phyloP scores from a whole-genome alignment of 495 filamentous ascomycete species.

The Penicillium nucicola region DNA sequence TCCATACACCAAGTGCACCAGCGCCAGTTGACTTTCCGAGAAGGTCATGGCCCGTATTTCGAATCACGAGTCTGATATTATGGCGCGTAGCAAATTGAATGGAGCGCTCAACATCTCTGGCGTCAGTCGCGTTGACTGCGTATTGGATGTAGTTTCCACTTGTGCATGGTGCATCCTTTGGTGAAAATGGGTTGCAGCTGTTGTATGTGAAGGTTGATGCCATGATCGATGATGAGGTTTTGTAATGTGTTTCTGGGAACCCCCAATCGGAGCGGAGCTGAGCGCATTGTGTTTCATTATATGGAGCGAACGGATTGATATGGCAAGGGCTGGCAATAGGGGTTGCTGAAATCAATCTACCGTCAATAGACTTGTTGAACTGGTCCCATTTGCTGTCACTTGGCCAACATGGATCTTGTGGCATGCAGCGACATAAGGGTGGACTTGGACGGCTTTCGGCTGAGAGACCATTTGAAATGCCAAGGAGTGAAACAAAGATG shows the following conservation, averaged over 20 bases:
- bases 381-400: not conserved
- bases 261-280: not conserved
- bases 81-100: not conserved
- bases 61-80: not conserved
- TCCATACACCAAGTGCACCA: not conserved
- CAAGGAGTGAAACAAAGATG: not conserved
- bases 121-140: not conserved
- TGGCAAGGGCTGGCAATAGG: not conserved
- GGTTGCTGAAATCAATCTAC: not conserved
- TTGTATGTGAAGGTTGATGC: not conserved
- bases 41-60: slow-evolving; percentile 1
- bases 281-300: not conserved
- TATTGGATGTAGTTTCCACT: not conserved
- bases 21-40: not conserved
- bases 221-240: not conserved
- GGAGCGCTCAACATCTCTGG: not conserved
- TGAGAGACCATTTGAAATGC: not conserved
- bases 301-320: not conserved
- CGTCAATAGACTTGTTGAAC: not conserved
- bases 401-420: not conserved
- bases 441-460: not conserved
- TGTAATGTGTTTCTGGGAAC: not conserved
- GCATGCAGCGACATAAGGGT: not conserved
- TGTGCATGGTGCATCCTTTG: not conserved
- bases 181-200: not conserved